A percentile compares a stretch with the other conserved stretches of the same genome.
These are phyloP conservation scores for Aspergillus pseudonomiae DNA, from an alignment of 2,329 filamentous ascomycete genomes.

Conservation along the genomic window DNA sequence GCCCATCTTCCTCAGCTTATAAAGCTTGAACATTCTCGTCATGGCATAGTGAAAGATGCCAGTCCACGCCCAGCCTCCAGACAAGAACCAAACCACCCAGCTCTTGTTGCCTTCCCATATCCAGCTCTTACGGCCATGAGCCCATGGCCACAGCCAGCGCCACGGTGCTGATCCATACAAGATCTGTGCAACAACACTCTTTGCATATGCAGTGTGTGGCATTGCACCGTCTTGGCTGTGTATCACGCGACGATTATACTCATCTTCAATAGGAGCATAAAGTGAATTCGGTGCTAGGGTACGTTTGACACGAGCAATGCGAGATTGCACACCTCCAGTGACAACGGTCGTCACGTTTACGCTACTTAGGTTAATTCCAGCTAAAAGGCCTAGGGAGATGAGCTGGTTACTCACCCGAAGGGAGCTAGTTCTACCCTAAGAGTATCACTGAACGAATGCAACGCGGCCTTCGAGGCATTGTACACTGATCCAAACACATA, in stretches of 20 bases:
- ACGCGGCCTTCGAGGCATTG: slow-evolving; percentile 62
- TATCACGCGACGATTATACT: slow-evolving; percentile 55
- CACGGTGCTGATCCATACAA: slow-evolving; percentile 50
- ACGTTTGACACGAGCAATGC: slow-evolving; percentile 58
- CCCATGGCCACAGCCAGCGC: slow-evolving; percentile 55
- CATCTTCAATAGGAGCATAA: slow-evolving; percentile 55
- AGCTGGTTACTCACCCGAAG: slow-evolving; percentile 37
- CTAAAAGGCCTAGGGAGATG: not conserved
- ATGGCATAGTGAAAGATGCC: slow-evolving; percentile 48
- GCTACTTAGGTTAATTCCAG: slow-evolving; percentile 28
- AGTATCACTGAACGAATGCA: slow-evolving; percentile 62
- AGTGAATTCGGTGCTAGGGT: slow-evolving; percentile 51
- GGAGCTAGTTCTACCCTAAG: slow-evolving; percentile 61
- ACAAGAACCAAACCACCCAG: slow-evolving; percentile 56
- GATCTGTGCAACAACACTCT: slow-evolving; percentile 57
- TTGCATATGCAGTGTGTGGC: slow-evolving; percentile 57
- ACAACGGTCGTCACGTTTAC: slow-evolving; percentile 58
- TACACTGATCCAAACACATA: slow-evolving; percentile 54
- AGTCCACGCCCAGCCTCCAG: slow-evolving; percentile 51
- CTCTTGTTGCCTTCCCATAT: slow-evolving; percentile 55
- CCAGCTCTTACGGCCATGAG: slow-evolving; percentile 39
- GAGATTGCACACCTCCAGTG: slow-evolving; percentile 63
- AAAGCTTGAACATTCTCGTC: slow-evolving; percentile 55
- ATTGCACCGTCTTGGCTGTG: slow-evolving; percentile 59
- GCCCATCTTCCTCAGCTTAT: slow-evolving; percentile 43